These are phyloP conservation scores for Rhizophagus clarus DNA, from an alignment of 192 early-diverging fungal species.

Conservation along the genomic window DNA sequence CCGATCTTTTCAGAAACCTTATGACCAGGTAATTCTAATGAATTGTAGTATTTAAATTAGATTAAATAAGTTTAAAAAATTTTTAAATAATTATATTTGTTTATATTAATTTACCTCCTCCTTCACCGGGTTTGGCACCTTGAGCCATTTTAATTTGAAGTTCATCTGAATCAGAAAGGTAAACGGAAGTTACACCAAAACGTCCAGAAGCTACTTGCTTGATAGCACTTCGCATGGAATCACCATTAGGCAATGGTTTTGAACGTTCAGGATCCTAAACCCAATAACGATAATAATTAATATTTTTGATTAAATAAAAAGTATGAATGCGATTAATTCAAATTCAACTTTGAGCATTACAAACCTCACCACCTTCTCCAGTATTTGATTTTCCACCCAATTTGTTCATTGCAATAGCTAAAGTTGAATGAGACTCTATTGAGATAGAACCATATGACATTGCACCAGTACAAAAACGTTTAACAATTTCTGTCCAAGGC, in stretches of 20 bases:
- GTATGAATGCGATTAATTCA: too few relatives aligned
- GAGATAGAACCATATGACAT: slow-evolving; percentile 99
- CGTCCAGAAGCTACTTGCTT: slow-evolving; percentile 99
- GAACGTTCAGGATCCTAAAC: slow-evolving; percentile 77
- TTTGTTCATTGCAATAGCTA: slow-evolving; percentile 94
- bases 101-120: slow-evolving; percentile 68
- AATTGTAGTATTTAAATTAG: slow-evolving; percentile 14
- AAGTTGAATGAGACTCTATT: slow-evolving; percentile 86
- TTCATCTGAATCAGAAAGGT: slow-evolving; percentile 93
- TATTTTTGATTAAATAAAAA: neutral
- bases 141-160: slow-evolving; percentile 99
- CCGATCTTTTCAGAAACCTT: slow-evolving; percentile 81
- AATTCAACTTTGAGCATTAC: too few relatives aligned
- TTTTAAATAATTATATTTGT: neutral
- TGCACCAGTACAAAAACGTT: slow-evolving; percentile 96
- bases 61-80: neutral
- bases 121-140: slow-evolving; percentile 98
- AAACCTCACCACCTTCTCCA: slow-evolving; percentile 91
- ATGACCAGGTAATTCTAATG: slow-evolving; percentile 51
- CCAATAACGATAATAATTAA: neutral
- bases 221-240: slow-evolving; percentile 88
- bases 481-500: slow-evolving; percentile 95
- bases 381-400: slow-evolving; percentile 98
- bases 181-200: slow-evolving; percentile 96
- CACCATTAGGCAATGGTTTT: slow-evolving; percentile 67